These are phyloP conservation scores for Taxawa tesnikishii DNA, from an alignment of 2,329 filamentous ascomycete genomes.

Conservation along the genomic window DNA sequence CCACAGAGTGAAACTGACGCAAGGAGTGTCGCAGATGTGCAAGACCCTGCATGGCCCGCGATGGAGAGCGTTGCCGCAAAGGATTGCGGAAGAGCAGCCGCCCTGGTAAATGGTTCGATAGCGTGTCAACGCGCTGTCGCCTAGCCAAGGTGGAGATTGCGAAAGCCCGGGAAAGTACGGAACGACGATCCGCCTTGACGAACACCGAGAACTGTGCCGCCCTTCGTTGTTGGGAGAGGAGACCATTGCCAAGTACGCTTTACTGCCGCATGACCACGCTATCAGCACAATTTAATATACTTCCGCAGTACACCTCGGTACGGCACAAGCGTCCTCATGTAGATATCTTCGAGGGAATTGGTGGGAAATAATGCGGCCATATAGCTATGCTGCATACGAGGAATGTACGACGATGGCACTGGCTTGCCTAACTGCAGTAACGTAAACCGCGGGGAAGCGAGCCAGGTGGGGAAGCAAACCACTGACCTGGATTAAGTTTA, in stretches of 20 bases:
- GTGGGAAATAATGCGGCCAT: too few species aligned
- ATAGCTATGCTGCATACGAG: too few species aligned
- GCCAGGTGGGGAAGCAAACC: too few species aligned
- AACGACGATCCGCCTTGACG: slow-evolving; percentile 2
- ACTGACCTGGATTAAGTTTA: too few species aligned
- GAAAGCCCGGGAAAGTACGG: slow-evolving; percentile 4
- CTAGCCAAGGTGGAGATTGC: slow-evolving; percentile 1
- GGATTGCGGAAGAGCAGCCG: slow-evolving; percentile 1
- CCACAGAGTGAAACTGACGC: background rate
- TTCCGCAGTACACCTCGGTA: slow-evolving; percentile 2
- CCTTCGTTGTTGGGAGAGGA: background rate
- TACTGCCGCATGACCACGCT: background rate
- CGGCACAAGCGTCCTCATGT: slow-evolving; percentile 1
- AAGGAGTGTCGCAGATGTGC: slow-evolving; percentile 1
- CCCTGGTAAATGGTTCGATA: too few species aligned
- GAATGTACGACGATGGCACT: too few species aligned
- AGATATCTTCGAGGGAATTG: slow-evolving; percentile 1
- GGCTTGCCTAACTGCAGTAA: slow-evolving; percentile 1
- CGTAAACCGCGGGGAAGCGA: too few species aligned
- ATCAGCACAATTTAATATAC: slow-evolving; percentile 2
- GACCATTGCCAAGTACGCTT: slow-evolving; percentile 1
- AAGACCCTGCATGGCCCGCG: too few species aligned
- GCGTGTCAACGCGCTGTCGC: background rate
- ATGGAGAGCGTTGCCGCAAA: too few species aligned
- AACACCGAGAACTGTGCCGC: slow-evolving; percentile 2